Evolutionary conservation across 2,329 filamentous ascomycete genomes (phyloP).

Genomic region (Colletotrichum chlorophyti): DNA sequence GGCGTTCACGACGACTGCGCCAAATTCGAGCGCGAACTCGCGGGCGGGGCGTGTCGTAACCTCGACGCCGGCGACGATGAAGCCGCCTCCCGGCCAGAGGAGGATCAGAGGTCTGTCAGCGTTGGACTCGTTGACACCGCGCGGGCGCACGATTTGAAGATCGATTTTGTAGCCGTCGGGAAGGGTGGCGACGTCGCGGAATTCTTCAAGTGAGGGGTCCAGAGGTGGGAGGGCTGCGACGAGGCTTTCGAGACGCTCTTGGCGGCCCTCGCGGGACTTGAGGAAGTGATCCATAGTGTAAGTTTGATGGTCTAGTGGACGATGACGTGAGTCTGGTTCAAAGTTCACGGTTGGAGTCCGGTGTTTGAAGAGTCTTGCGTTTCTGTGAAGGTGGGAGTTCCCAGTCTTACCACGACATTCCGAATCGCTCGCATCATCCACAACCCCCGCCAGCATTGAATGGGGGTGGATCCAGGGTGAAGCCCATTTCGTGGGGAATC

Average conservation of each 20-base stretch:
- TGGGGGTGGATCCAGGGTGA: neutral
- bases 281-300: conserved; percentile 2
- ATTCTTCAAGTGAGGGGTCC: conserved; percentile 17
- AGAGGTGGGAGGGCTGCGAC: conserved; percentile 10
- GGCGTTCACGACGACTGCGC: conserved; percentile 50
- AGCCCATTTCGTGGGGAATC: neutral
- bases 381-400: neutral
- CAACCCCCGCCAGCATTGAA: neutral
- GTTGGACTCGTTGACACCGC: neutral
- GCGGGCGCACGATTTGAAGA: conserved; percentile 10
- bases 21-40: conserved; percentile 30
- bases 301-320: no score
- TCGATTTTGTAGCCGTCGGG: conserved; percentile 18
- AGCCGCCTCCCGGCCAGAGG: neutral
- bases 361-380: no score
- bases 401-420: no score
- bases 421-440: no score
- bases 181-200: conserved; percentile 10
- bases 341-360: no score
- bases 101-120: conserved; percentile 15
- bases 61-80: conserved; percentile 23
- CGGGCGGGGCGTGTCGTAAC: conserved; percentile 8
- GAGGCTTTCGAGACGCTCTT: conserved; percentile 9
- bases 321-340: no score
- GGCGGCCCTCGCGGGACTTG: conserved; percentile 7